Evolutionary conservation across 768 basidiomycete species (phyloP), one percentile per base, ranked within the genome.

Genomic region (Leucogyrophana mollusca): DNA sequence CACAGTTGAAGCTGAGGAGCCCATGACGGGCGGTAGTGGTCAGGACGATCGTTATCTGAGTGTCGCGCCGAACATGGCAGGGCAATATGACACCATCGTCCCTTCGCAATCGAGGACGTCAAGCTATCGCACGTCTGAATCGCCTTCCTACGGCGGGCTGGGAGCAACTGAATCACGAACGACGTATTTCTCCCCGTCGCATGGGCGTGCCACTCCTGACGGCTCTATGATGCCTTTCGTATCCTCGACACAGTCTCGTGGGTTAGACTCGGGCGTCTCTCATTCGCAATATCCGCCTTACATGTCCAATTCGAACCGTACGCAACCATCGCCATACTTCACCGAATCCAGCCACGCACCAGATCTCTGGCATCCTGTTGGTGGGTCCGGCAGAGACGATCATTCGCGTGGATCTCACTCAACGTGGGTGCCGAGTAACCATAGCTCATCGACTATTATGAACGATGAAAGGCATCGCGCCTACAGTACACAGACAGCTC

Each of bases 381-480:
- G 17, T 42, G 23, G n/a, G 9, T 11, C 53, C 13, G 35, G 18
- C 24, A 49, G 59, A 50, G 55, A 61, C 11, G 61, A 64, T 41
- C 57, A 53, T 21, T 48, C 45, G 22, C 54, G 54, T 6, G 27
- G 27, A 30, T 30, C 27, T 7, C 45, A 33, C 47, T 16, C 61
- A 57, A 20, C 64, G 4, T 65, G 64, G 64, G 33, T 60, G 25
- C 65, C 56, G 38, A 54, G 44, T 43, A 50, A 35, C 45, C 64
- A 61, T 30, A 60, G 57, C 8, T 39, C 16, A 9, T 50, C 46
- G 27, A 14, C 32, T 7, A 41, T 55, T 14, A 45, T 44, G 33
- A 49, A 47, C 36, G 58, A 62, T 37, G 52, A 61, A 49, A 55
- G 63, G 6, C 63, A 56, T 41, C 66, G 54, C 61, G 64, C 55